Base-by-base conservation (phyloP, 2,329 filamentous ascomycete species). In the Diaporthe vaccinii region DNA sequence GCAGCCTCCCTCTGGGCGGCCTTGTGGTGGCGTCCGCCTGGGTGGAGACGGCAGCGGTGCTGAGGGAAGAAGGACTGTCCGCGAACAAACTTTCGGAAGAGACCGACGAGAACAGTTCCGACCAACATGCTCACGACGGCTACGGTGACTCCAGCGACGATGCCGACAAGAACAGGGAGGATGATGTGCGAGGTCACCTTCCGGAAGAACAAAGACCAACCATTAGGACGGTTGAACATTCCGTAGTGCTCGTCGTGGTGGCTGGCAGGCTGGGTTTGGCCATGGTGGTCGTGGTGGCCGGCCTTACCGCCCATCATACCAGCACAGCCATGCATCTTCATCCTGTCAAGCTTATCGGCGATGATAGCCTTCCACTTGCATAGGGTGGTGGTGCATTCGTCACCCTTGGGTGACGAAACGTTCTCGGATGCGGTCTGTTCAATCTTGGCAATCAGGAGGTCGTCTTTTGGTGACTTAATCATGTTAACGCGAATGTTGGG, bases 131-230 rank as follows among this genome's bases (percentile, higher is more conserved):
- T 92, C 62, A 94, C 81, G 55, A 88, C 90, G 73, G 55, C 59
- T 77, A 93, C 91, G 41, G 88, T 87, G 73, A 94, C 88, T 80
- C 93, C 93, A 59, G 92, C 91, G 34, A 91, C 87, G 77, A 95
- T 88, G 75, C 93, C 93, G 77, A 94, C 88, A 71, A 93, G 84
- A 72, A 94, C 87, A 2, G 93, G 93, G 53, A 95, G 86, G 65
- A 95, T 82, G 59, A 95, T 88, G 76, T 92, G 90, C 51, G 91
- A 86, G 77, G 89, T 86, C 68, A 93, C 86, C 79, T 89, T 89
- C 80, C 87, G 86, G 62, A 91, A 78, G 36, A 91, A 83, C 76
- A 86, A 84, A 72, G 85, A 82, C 84, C 89, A 88, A 73, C 82
- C 82, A 53, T 77, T 75, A 44, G 53, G 55, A 49, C 55, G 77